Evolutionary conservation across 495 filamentous ascomycete species (phyloP).

Genomic region (Xylaria acuta): DNA sequence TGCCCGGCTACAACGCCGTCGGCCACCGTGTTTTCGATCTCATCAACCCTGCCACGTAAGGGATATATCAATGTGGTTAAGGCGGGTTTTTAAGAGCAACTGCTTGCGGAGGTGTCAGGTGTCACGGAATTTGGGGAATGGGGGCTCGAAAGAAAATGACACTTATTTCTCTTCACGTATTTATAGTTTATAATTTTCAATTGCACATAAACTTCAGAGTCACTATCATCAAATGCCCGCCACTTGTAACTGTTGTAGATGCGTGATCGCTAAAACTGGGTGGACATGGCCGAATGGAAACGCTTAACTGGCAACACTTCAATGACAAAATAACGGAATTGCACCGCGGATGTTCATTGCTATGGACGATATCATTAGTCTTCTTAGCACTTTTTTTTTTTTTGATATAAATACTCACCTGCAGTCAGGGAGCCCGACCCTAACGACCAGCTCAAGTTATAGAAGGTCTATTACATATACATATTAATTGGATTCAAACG

Average conservation of each 20-base stretch:
- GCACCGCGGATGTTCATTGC: neutral
- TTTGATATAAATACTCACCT: no score
- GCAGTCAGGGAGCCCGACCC: no score
- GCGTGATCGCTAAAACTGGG: no score
- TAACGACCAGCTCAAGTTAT: no score
- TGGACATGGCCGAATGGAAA: neutral
- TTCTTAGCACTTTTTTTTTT: no score
- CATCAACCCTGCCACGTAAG: neutral
- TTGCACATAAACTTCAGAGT: neutral
- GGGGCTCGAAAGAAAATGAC: neutral
- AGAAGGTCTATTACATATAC: no score
- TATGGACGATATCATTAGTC: no score
- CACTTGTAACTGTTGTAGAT: neutral
- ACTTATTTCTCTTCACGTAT: slow-evolving; percentile 10
- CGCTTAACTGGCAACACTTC: neutral
- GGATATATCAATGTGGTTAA: neutral
- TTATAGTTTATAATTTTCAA: slow-evolving; percentile 20
- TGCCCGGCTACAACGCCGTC: slow-evolving; percentile 36
- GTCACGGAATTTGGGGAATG: neutral
- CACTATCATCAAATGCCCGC: neutral
- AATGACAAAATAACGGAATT: neutral
- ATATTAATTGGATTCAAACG: no score
- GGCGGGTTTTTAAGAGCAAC: neutral
- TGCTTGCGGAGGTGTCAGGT: neutral
- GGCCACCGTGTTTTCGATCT: slow-evolving; percentile 36